A percentile compares a stretch with the other conserved stretches of the same genome.
Conservation (phyloP, 306 rosid species). For the Oxytropis ochrocephala region DNA sequence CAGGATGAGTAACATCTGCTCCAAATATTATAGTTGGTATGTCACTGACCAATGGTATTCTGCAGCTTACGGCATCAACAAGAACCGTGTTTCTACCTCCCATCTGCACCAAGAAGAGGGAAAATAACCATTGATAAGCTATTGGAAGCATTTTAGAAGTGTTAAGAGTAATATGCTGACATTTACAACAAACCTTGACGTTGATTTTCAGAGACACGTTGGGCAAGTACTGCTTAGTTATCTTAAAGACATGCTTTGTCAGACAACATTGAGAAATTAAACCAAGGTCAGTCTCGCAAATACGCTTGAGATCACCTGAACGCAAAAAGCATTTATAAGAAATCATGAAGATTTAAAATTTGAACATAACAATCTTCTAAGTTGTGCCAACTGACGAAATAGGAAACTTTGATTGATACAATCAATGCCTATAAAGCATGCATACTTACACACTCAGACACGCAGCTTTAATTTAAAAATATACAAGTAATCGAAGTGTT, state of each 20-base stretch:
- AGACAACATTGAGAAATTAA: conserved; percentile 90
- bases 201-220: conserved; percentile 85
- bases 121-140: not conserved
- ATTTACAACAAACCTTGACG: conserved; percentile 76
- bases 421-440: too few species aligned
- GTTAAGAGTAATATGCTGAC: too few species aligned
- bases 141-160: not conserved
- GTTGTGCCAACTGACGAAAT: not conserved
- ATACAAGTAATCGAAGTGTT: too few species aligned
- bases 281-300: conserved; percentile 94
- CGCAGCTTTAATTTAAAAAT: too few species aligned
- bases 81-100: conserved; percentile 95
- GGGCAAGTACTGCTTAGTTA: conserved; percentile 83
- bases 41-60: conserved; percentile 89
- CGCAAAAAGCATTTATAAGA: conserved; percentile 2
- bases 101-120: conserved; percentile 53
- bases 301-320: conserved; percentile 85
- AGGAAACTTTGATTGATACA: not conserved
- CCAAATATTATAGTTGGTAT: conserved; percentile 91
- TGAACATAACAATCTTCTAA: not conserved
- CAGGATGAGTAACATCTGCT: conserved; percentile 98
- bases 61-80: conserved; percentile 76
- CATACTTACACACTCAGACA: too few species aligned
- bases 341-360: not conserved
- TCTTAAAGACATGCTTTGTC: conserved; percentile 74